Evolutionary conservation across 1,139 yeast genomes (phyloP).

Genomic region (Scheffersomyces segobiensis): DNA sequence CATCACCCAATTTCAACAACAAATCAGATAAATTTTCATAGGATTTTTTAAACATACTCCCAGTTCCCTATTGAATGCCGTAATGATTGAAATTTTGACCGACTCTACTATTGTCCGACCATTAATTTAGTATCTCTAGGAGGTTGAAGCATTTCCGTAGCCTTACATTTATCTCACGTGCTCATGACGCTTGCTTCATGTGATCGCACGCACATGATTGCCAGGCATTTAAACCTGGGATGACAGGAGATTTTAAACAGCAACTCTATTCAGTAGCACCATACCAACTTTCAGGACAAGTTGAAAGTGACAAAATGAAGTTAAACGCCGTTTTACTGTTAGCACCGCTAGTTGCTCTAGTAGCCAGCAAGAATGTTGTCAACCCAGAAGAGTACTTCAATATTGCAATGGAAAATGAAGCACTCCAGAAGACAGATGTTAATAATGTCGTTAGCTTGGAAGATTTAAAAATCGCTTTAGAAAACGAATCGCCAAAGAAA

Average conservation of each 20-base stretch:
- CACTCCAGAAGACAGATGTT: slow-evolving; percentile 10
- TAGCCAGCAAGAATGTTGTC: slow-evolving; percentile 12
- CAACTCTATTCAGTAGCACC: not conserved
- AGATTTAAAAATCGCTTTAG: slow-evolving; percentile 8
- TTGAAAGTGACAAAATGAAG: slow-evolving; percentile 5
- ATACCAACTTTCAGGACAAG: not conserved
- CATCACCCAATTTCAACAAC: no score
- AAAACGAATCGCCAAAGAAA: slow-evolving; percentile 4
- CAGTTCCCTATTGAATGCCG: not conserved
- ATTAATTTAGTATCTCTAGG: not conserved
- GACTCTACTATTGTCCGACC: no score
- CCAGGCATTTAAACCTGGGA: not conserved
- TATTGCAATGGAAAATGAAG: slow-evolving; percentile 3
- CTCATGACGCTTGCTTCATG: not conserved
- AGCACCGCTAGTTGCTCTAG: slow-evolving; percentile 3
- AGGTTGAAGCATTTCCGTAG: not conserved
- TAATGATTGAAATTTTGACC: no score
- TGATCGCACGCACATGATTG: not conserved
- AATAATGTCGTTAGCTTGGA: slow-evolving; percentile 19
- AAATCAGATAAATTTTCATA: not conserved
- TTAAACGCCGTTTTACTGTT: slow-evolving; percentile 5
- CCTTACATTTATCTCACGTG: not conserved
- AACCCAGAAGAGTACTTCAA: slow-evolving; percentile 7
- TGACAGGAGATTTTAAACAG: not conserved
- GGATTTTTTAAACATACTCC: no score